Base-by-base conservation (phyloP, 2,329 filamentous ascomycete genomes). In the Cladosporium austrohemisphaericum region DNA sequence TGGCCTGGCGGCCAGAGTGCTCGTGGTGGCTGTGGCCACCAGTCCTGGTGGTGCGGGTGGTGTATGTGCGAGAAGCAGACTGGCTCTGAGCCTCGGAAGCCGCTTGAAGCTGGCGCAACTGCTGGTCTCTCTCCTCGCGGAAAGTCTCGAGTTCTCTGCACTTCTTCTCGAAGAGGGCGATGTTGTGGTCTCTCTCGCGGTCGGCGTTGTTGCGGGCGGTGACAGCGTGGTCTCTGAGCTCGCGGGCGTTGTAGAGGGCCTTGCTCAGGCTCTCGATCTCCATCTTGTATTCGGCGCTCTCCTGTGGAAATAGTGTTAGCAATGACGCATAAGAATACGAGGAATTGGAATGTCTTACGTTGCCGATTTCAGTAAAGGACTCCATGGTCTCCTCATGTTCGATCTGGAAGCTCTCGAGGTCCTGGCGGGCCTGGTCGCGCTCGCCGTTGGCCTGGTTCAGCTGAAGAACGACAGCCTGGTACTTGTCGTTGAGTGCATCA, bases 201-300 rank as follows among this genome's bases (percentile, higher is more conserved):
- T 63, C 60, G 16, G 60, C 60, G 14, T 55, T 45, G 18, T 53
- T 52, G 33, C 61, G 57, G 2, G 61, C 59, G 4, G 61, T 40
- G 45, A 64, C 62, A 31, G 61, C 62, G n/a, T 56, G 50, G 31
- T 63, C 61, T 20, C 59, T 60, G 50, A 64, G 60, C 51, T 64
- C 59, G n/a, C 57, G 57, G 4, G 61, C 55, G 20, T 64, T 59
- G 18, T 52, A 52, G 26, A 64, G 54, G 49, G 60, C 51, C 19
- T 54, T 52, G 38, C 60, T 55, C 20, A 65, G 56, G 29, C 37
- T 56, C 22, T 65, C 60, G 45, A 64, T 62, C 41, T 65, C 61
- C 41, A 53, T 59, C 45, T 64, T 57, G 19, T 26, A 23, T 5
- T 41, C 38, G 38, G 22, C 38, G 26, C 25, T 29, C 26, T 41